A percentile compares a stretch with the other conserved stretches of the same genome.
These are phyloP conservation scores for Ziziphus jujuba DNA, from an alignment of 306 rosid species.

Conservation along the genomic window DNA sequence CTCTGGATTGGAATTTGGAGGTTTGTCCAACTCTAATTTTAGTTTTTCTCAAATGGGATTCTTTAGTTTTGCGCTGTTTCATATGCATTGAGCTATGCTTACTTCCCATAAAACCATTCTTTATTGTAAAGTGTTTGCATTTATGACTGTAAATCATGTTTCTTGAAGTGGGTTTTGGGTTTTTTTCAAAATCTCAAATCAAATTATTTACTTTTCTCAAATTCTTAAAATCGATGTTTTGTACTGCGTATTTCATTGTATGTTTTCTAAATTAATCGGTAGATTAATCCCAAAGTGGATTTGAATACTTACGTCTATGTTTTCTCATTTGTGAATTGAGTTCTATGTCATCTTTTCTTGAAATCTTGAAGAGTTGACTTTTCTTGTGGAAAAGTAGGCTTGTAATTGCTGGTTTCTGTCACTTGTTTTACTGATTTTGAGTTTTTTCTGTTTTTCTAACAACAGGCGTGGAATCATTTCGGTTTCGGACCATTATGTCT, in stretches of 20 bases:
- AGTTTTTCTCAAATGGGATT: conserved; percentile 24
- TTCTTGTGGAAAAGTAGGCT: conserved; percentile 6
- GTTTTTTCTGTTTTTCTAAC: conserved; percentile 27
- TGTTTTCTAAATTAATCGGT: conserved; percentile 8
- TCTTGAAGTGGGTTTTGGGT: conserved; percentile 20
- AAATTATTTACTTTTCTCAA: conserved; percentile 1
- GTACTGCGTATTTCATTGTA: conserved; percentile 19
- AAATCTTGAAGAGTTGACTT: conserved; percentile 2
- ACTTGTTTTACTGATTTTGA: conserved; percentile 26
- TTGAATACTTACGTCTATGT: conserved; percentile 10
- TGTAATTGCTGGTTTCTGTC: conserved; percentile 7
- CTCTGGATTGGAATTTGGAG: conserved; percentile 85
- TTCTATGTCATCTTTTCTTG: background rate
- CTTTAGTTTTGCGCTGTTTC: conserved; percentile 9
- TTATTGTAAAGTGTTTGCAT: conserved; percentile 1
- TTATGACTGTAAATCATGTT: conserved; percentile 8
- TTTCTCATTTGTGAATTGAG: background rate
- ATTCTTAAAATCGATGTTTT: conserved; percentile 18
- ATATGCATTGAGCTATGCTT: conserved; percentile 27
- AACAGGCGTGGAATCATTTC: conserved; percentile 59
- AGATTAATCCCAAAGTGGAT: conserved; percentile 18
- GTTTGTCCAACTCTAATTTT: conserved; percentile 32
- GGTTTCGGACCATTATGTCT: conserved; percentile 58
- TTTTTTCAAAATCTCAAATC: background rate
- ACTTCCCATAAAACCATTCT: background rate